phyloP scores from a whole-genome alignment of 495 filamentous ascomycete species.

The Extremus antarcticus region DNA sequence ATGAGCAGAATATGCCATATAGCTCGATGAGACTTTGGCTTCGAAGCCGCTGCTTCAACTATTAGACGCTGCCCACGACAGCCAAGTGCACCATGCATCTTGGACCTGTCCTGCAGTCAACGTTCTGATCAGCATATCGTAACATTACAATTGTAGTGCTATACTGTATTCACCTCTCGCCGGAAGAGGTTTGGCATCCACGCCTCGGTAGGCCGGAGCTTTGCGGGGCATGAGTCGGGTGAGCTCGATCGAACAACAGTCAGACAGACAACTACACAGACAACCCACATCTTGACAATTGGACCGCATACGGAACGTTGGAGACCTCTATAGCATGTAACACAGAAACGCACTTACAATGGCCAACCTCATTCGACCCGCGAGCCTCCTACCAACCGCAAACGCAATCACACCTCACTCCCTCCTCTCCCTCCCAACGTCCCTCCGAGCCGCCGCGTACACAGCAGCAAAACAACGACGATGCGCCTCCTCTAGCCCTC shows the following conservation, averaged over 20 bases:
- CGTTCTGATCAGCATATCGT: neutral
- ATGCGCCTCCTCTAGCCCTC: slow-evolving; percentile 10
- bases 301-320: neutral
- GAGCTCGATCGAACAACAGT: neutral
- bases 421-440: slow-evolving; percentile 7
- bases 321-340: neutral
- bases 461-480: neutral
- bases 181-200: neutral
- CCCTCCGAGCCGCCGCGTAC: slow-evolving; percentile 9
- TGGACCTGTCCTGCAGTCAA: no score
- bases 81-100: no score
- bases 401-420: neutral
- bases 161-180: no score
- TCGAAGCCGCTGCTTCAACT: no score
- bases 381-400: neutral
- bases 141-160: no score
- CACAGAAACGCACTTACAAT: neutral
- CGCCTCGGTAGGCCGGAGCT: neutral
- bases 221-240: neutral
- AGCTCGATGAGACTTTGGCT: no score
- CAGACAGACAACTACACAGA: neutral
- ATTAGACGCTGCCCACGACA: no score
- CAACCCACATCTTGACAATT: no score
- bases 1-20: no score
- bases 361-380: neutral